Evolutionary conservation across 345 rosid genomes (phyloP).

Genomic region (Lumnitzera littorea): DNA sequence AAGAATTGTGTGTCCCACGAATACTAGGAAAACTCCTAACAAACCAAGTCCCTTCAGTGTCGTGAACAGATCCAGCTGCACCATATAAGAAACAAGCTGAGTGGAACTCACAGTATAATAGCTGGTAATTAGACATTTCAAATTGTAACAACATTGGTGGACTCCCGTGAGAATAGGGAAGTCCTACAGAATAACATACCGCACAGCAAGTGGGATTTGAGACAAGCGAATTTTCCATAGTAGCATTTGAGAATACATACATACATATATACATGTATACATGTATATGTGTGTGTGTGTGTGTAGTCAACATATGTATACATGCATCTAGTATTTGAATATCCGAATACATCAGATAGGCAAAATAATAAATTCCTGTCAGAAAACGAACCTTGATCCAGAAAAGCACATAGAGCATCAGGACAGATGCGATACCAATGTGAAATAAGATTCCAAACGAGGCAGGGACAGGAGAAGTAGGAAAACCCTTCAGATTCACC

Average conservation of each 20-base stretch:
- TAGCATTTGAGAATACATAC: too few relatives aligned
- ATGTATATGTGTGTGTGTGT: too few relatives aligned
- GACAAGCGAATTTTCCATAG: too few relatives aligned
- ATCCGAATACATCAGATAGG: too few relatives aligned
- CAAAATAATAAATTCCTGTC: neutral
- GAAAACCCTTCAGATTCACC: constrained; percentile 85
- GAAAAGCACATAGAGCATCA: constrained; percentile 77
- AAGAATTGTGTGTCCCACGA: constrained; percentile 81
- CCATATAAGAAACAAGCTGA: neutral
- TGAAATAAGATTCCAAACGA: constrained; percentile 74
- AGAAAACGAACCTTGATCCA: constrained; percentile 76
- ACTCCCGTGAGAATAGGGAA: too few relatives aligned
- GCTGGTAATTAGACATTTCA: neutral
- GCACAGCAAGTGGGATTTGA: too few relatives aligned
- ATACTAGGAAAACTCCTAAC: constrained; percentile 72
- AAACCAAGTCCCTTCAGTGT: constrained; percentile 72
- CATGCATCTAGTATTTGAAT: too few relatives aligned
- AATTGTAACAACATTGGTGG: too few relatives aligned
- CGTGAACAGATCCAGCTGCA: constrained; percentile 89
- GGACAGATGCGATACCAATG: constrained; percentile 73
- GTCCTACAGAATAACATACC: too few relatives aligned
- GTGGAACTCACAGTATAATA: neutral
- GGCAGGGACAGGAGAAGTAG: constrained; percentile 57
- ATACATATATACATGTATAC: too few relatives aligned
- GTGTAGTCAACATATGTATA: too few relatives aligned